These are phyloP conservation scores for Ramularia collo-cygni DNA, from an alignment of 2,329 filamentous ascomycete species.

Conservation along the genomic window DNA sequence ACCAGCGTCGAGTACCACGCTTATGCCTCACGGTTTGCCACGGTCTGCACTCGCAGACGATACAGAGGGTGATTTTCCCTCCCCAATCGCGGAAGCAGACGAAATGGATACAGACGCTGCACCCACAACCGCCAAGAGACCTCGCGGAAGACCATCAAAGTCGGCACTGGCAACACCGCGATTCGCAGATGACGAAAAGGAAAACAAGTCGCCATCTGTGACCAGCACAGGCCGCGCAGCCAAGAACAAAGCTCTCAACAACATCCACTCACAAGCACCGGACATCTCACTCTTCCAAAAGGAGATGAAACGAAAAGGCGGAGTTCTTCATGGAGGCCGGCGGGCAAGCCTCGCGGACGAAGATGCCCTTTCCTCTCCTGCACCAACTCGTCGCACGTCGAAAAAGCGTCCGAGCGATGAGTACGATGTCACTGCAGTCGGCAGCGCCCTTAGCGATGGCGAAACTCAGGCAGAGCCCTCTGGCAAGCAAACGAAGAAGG, in stretches of 20 bases:
- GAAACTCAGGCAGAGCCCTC: constrained; percentile 37
- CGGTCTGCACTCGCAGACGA: neutral
- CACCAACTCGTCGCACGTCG: constrained; percentile 12
- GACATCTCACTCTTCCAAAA: constrained; percentile 91
- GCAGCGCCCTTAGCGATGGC: constrained; percentile 40
- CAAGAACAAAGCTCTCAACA: constrained; percentile 74
- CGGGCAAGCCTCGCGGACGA: constrained; percentile 39
- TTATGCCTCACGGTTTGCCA: constrained; percentile 1
- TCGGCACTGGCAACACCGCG: constrained; percentile 25
- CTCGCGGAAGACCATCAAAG: constrained; percentile 23
- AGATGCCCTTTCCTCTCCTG: constrained; percentile 29
- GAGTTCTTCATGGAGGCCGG: constrained; percentile 54
- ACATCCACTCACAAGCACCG: constrained; percentile 67
- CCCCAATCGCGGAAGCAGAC: constrained; percentile 15
- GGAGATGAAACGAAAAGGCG: constrained; percentile 75
- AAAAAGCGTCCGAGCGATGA: constrained; percentile 35
- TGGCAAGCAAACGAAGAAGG: constrained; percentile 43
- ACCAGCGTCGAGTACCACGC: constrained; percentile 15
- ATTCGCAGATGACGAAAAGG: constrained; percentile 40
- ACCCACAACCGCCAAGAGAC: constrained; percentile 22
- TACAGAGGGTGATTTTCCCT: constrained; percentile 6
- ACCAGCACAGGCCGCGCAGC: constrained; percentile 71
- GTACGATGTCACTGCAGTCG: constrained; percentile 35
- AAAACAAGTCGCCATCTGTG: constrained; percentile 78
- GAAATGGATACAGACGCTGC: constrained; percentile 20